Conservation (phyloP, 306 rosid species). For the Senna tora region DNA sequence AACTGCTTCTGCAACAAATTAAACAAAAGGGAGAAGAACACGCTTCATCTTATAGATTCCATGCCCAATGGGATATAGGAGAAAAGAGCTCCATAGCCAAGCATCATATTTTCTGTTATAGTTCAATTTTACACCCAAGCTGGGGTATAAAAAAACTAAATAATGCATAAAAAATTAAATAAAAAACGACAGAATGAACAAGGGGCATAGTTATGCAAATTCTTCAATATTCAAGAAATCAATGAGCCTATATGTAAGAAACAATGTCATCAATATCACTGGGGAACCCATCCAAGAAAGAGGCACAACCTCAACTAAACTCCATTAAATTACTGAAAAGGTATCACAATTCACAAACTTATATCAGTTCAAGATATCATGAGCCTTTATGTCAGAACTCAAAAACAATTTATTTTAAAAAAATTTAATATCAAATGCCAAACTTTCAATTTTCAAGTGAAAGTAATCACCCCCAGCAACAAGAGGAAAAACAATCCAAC, state of each 20-base stretch:
- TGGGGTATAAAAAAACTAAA: background rate
- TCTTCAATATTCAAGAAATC: background rate
- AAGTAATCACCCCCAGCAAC: background rate
- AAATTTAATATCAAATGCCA: background rate
- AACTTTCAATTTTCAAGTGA: constrained; percentile 8
- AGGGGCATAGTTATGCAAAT: background rate
- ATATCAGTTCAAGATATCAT: background rate
- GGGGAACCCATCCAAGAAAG: background rate
- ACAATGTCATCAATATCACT: background rate
- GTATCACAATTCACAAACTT: background rate
- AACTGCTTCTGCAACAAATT: background rate
- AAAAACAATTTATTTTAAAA: background rate
- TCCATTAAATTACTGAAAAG: background rate
- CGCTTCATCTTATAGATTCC: background rate
- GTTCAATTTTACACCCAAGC: background rate
- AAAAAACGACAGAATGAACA: background rate
- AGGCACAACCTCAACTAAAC: background rate
- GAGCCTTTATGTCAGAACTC: background rate
- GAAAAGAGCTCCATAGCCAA: background rate
- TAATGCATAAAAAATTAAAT: background rate
- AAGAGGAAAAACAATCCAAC: background rate
- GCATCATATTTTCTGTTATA: background rate
- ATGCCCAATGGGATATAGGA: background rate
- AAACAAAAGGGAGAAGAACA: background rate
- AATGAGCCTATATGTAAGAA: background rate